Base-by-base conservation (phyloP, 2,329 filamentous ascomycete species). In the Samsoniella hepiali region DNA sequence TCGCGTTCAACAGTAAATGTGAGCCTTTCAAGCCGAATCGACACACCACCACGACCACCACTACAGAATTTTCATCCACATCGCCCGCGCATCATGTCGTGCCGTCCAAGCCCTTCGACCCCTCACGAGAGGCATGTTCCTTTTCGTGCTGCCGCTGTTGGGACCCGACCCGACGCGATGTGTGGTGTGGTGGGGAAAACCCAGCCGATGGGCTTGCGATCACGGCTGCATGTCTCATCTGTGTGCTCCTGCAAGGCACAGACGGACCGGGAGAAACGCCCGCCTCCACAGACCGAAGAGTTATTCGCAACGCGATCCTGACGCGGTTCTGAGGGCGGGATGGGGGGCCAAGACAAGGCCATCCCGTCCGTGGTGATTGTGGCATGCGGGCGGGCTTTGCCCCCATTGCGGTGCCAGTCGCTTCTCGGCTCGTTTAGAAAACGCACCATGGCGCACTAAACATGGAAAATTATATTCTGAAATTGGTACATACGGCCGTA, bases 151-250 rank as follows among this genome's bases (percentile, higher is more conserved):
- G 1, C 5, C 22, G 5, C 31, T 10, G 17, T 15, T 3, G 38
- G 22, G 13, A 32, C 38, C 27, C 10, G 17, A 32, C 54, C 38
- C 51, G 51, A 40, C n/a, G 15, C 40, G 32, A 22, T 13, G 11
- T 40, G 38, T 36, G n/a, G 31, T 49, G 15, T 58, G 55, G 29
- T 36, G 40, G 40, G 40, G 55, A 17, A 27, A 22, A 22, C 22
- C 22, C 10, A 15, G 51, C 11, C 9, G 51, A 27, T 17, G 53
- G 13, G 38, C 15, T 40, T 32, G 17, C 31, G 42, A 47, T 17
- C 17, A 36, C 17, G 29, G 55, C 55, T 58, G 55, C 55, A 34
- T 58, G 55, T 58, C 55, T 58, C 55, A 49, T 27, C 17, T 45
- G n/a, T 45, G 15, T 31, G 22, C 22, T 27, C 8, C 55, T 58